phyloP scores from a whole-genome alignment of 805 yeast genomes.

The Metschnikowia cerradonensis region DNA sequence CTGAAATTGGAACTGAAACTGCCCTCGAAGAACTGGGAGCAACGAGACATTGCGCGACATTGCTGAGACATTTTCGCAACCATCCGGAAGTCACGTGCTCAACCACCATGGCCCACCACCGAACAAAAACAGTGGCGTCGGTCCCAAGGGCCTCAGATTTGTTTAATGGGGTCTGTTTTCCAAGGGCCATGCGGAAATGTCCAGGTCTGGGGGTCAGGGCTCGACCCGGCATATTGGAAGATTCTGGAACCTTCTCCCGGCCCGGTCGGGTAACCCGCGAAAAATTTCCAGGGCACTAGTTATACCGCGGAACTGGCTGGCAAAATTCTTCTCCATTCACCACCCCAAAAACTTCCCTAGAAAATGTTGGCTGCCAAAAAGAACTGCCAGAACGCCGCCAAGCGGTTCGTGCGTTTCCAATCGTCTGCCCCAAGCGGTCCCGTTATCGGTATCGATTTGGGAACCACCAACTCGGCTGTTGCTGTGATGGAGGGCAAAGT shows the following conservation, averaged over 20 bases:
- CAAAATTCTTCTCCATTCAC: slow-evolving; percentile 2
- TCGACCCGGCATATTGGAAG: slow-evolving; percentile 2
- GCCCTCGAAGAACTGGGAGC: too few relatives aligned
- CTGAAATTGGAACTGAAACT: too few relatives aligned
- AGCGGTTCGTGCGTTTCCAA: slow-evolving; percentile 27
- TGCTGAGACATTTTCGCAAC: slow-evolving; percentile 5
- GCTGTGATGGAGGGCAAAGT: slow-evolving; percentile 76
- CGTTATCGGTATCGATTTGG: slow-evolving; percentile 82
- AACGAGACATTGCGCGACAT: not conserved
- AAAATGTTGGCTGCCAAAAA: slow-evolving; percentile 43
- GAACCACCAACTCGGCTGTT: slow-evolving; percentile 88
- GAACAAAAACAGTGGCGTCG: not conserved
- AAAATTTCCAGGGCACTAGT: slow-evolving; percentile 13
- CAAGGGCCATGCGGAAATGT: not conserved
- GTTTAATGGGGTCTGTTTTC: not conserved
- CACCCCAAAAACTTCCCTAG: not conserved
- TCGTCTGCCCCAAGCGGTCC: slow-evolving; percentile 35
- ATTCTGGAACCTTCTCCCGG: slow-evolving; percentile 16
- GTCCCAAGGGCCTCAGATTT: too few relatives aligned
- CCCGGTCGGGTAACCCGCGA: slow-evolving; percentile 24
- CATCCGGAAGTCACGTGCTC: not conserved
- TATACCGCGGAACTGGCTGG: slow-evolving; percentile 10
- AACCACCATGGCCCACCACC: not conserved
- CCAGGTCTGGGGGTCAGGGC: not conserved
- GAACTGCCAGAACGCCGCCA: slow-evolving; percentile 34